Evolutionary conservation across 352 stramenopile genomes (phyloP).

Genomic region (Phytophthora crassamura): DNA sequence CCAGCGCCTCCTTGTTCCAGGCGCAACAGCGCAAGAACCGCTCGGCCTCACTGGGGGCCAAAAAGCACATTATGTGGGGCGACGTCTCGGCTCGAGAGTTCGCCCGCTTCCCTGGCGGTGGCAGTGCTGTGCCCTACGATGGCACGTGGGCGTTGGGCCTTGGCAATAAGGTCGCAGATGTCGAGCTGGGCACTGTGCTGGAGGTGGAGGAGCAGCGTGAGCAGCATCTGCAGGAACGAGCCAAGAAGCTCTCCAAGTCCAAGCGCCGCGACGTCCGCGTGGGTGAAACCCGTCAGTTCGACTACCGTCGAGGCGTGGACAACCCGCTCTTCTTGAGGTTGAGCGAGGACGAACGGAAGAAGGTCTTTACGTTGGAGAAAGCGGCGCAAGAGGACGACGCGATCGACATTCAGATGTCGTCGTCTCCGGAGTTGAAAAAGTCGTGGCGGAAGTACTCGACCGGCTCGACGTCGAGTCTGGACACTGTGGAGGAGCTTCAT

Average conservation of each 20-base stretch:
- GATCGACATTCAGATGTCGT: conserved; percentile 37
- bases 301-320: conserved; percentile 72
- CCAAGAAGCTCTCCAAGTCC: conserved; percentile 69
- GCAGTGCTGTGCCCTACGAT: conserved; percentile 78
- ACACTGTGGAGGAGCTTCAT: conserved; percentile 23
- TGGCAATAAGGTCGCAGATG: conserved; percentile 61
- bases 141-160: conserved; percentile 85
- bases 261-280: conserved; percentile 60
- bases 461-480: conserved; percentile 28
- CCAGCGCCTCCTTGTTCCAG: conserved; percentile 24
- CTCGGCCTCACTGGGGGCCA: conserved; percentile 63
- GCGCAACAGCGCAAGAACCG: conserved; percentile 54
- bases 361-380: conserved; percentile 63
- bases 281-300: conserved; percentile 83
- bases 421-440: conserved; percentile 30
- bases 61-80: conserved; percentile 85
- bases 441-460: conserved; percentile 46
- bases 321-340: conserved; percentile 85
- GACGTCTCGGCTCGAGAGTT: conserved; percentile 77
- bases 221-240: conserved; percentile 58
- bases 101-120: conserved; percentile 78
- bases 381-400: conserved; percentile 27
- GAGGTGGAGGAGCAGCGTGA: conserved; percentile 67
- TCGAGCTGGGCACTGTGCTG: conserved; percentile 74
- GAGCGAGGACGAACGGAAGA: conserved; percentile 72